Evolutionary conservation across 2,329 filamentous ascomycete genomes (phyloP), one percentile per base, ranked within the genome.

Genomic region (Aureobasidium melanogenum): DNA sequence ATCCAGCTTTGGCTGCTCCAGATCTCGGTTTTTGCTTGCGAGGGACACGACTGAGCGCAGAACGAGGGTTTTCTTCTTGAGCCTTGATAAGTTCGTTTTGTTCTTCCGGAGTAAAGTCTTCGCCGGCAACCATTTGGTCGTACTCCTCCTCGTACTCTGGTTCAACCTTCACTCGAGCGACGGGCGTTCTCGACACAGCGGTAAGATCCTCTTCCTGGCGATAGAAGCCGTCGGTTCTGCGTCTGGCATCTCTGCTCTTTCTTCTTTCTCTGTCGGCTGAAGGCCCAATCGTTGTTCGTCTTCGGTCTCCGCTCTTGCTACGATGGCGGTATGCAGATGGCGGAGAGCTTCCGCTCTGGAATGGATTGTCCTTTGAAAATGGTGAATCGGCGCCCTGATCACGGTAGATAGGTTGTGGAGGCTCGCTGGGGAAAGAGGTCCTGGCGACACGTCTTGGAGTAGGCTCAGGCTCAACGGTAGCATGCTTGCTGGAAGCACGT

Each of bases 61-160:
- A 30, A 8, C 36, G 24, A 14, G 48, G 38, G 38, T 50, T 50
- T 14, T 32, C 38, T 54, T 55, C 30, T 26, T 61, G 47, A 9
- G 50, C 50, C 84, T 73, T 50, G 84, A 87, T 91, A 14, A 95
- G 77, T 65, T 91, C 89, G 15, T 90, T 77, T 73, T 92, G 88
- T 70, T 90, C 93, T 65, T 97, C 91, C 0, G 92, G 89, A 0
- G 92, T 96, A 66, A 97, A 99, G 69, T 99, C 94, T 72, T 97
- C 94, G 3, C 89, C 89, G 0, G 86, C 80, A 63, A 91, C 87
- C 14, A 64, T 63, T 58, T 80, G 76, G 19, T 79, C 73, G n/a
- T 56, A 56, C 28, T 56, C 44, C 75, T 73, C 48, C 47, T 62
- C 62, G 26, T 54, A 58, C 14, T 58, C 59, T 46, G 60, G 61